Base-by-base conservation (phyloP, 2,329 filamentous ascomycete species). In the Albifimbria verrucaria region DNA sequence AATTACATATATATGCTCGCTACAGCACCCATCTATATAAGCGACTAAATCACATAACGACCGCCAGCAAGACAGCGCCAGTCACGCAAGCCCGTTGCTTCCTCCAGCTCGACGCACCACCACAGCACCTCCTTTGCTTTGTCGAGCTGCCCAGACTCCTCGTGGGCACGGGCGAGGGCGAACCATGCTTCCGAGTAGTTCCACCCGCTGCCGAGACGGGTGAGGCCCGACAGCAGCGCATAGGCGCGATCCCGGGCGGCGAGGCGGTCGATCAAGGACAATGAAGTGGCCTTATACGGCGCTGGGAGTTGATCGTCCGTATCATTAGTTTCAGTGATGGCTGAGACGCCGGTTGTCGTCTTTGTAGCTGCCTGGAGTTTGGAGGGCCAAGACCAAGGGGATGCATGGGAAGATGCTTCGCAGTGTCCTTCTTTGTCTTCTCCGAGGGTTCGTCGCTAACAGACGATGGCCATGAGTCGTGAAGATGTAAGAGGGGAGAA, bases 21-120 rank as follows among this genome's bases (percentile, higher is more conserved):
- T n/a, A n/a, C n/a, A n/a, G n/a, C n/a, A n/a, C n/a, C n/a, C n/a
- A n/a, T n/a, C n/a, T n/a, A n/a, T n/a, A n/a, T n/a, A n/a, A n/a
- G n/a, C n/a, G n/a, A 46, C 53, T 62, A 73, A 28, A 73, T 60
- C 41, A 89, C 81, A 70, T 89, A 90, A 20, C 87, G 81, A 20
- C 85, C 84, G 48, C 78, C 78, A 3, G 82, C 86, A 24, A 91
- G 79, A 59, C 81, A 86, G 25, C 77, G 80, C 94, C 93, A 97
- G 54, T 83, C 81, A 53, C 94, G 83, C 47, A 96, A 81, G 0
- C 88, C 90, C 58, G 83, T 85, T 7, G 84, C 85, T 67, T 99
- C 93, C 68, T 97, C 94, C 25, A 99, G 77, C 71, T 97, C 92
- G 12, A 99, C 89, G 62, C 92, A 96, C 92, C 93, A 97, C 94